phyloP scores from a whole-genome alignment of 192 early-diverging fungal species.

The Lobosporangium transversale region DNA sequence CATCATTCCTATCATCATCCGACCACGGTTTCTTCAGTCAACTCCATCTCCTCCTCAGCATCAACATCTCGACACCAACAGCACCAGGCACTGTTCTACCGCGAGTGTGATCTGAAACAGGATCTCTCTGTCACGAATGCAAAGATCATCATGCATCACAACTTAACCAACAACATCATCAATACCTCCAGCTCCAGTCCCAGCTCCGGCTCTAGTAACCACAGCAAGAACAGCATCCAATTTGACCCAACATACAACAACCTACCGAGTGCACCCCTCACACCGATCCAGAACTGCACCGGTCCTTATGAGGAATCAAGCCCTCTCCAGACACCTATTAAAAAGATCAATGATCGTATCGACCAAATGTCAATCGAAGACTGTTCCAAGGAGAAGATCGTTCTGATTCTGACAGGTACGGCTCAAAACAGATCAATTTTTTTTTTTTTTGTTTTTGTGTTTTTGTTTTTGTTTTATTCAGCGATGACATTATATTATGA shows the following conservation, averaged over 20 bases:
- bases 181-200: too few relatives aligned
- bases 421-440: background rate
- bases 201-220: too few relatives aligned
- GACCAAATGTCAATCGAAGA: slow-evolving; percentile 38
- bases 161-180: slow-evolving; percentile 6
- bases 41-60: slow-evolving; percentile 8
- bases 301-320: background rate
- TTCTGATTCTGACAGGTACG: slow-evolving; percentile 44
- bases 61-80: slow-evolving; percentile 3
- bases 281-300: slow-evolving; percentile 11
- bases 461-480: too few relatives aligned
- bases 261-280: background rate
- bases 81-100: slow-evolving; percentile 27
- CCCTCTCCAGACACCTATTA: slow-evolving; percentile 21
- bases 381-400: slow-evolving; percentile 49
- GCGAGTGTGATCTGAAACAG: slow-evolving; percentile 40
- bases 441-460: background rate
- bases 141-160: slow-evolving; percentile 6
- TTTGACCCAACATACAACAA: slow-evolving; percentile 1
- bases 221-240: slow-evolving; percentile 9
- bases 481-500: background rate
- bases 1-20: slow-evolving; percentile 42
- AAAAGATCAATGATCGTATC: slow-evolving; percentile 43
- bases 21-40: slow-evolving; percentile 9
- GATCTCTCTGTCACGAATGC: slow-evolving; percentile 21